Evolutionary conservation across 1,139 yeast species (phyloP).

Genomic region (Yamadazyma siamensis): DNA sequence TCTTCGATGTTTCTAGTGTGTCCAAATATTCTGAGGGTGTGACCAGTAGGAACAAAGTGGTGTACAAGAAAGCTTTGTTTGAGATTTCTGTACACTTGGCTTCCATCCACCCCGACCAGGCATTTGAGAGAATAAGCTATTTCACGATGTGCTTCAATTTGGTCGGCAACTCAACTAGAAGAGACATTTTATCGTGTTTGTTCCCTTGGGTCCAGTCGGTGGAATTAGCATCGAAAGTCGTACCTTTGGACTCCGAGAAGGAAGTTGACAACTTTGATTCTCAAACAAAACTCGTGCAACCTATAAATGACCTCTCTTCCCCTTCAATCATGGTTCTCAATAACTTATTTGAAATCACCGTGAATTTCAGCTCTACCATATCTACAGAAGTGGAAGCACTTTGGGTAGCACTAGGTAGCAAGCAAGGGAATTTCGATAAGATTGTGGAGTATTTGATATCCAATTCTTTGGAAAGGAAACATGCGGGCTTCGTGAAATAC

Average conservation of each 20-base stretch:
- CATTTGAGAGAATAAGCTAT: slow-evolving; percentile 64
- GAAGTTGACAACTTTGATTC: slow-evolving; percentile 11
- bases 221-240: slow-evolving; percentile 46
- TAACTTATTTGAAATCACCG: slow-evolving; percentile 81
- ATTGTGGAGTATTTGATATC: slow-evolving; percentile 69
- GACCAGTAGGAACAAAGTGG: slow-evolving; percentile 64
- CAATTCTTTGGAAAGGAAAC: slow-evolving; percentile 68
- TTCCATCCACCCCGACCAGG: slow-evolving; percentile 53
- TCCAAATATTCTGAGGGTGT: slow-evolving; percentile 58
- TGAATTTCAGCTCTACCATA: slow-evolving; percentile 66
- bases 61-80: slow-evolving; percentile 73
- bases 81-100: slow-evolving; percentile 59
- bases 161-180: slow-evolving; percentile 54
- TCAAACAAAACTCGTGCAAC: slow-evolving; percentile 6
- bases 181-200: slow-evolving; percentile 75
- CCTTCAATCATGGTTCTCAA: slow-evolving; percentile 73
- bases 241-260: slow-evolving; percentile 6
- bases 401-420: slow-evolving; percentile 88
- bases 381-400: slow-evolving; percentile 88
- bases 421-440: slow-evolving; percentile 63
- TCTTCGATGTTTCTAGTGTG: slow-evolving; percentile 40
- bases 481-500: slow-evolving; percentile 71
- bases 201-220: slow-evolving; percentile 90
- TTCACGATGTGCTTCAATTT: slow-evolving; percentile 66
- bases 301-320: slow-evolving; percentile 29